Percentiles rank a stretch among this genome's conserved stretches.
Conservation (phyloP, 192 early-diverging fungal species). For the Entomortierella lignicola region DNA sequence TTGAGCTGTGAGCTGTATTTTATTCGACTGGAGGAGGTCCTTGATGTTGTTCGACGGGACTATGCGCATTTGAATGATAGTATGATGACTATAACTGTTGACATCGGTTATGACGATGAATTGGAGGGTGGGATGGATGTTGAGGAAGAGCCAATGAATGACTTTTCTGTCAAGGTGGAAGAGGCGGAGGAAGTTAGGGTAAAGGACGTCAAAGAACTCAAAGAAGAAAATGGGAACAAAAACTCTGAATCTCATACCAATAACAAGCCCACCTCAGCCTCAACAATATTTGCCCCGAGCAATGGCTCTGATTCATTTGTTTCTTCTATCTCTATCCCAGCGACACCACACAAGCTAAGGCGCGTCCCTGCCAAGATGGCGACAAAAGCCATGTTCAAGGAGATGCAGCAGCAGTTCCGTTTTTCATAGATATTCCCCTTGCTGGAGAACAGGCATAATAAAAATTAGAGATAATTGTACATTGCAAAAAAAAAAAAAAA, state of each 20-base stretch:
- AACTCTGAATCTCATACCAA: background rate
- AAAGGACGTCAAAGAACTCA: slow-evolving; percentile 20
- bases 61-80: slow-evolving; percentile 73
- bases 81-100: slow-evolving; percentile 75
- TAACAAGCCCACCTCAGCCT: background rate
- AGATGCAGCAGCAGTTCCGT: slow-evolving; percentile 18
- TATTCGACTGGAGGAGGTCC: slow-evolving; percentile 72
- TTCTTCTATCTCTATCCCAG: background rate
- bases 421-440: background rate
- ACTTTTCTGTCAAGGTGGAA: background rate
- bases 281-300: background rate
- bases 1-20: slow-evolving; percentile 69
- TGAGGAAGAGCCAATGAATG: background rate
- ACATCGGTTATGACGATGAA: slow-evolving; percentile 65
- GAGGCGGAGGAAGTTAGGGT: background rate
- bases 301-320: background rate
- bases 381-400: slow-evolving; percentile 53
- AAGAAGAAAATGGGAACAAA: slow-evolving; percentile 17
- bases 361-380: slow-evolving; percentile 52
- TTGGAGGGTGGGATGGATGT: slow-evolving; percentile 34
- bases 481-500: too few relatives aligned
- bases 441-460: too few relatives aligned
- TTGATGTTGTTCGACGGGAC: slow-evolving; percentile 69
- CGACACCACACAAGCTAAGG: slow-evolving; percentile 23
- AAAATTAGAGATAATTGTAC: too few relatives aligned